Base-by-base conservation (phyloP, 2,329 filamentous ascomycete genomes). In the Fusarium denticulatum region DNA sequence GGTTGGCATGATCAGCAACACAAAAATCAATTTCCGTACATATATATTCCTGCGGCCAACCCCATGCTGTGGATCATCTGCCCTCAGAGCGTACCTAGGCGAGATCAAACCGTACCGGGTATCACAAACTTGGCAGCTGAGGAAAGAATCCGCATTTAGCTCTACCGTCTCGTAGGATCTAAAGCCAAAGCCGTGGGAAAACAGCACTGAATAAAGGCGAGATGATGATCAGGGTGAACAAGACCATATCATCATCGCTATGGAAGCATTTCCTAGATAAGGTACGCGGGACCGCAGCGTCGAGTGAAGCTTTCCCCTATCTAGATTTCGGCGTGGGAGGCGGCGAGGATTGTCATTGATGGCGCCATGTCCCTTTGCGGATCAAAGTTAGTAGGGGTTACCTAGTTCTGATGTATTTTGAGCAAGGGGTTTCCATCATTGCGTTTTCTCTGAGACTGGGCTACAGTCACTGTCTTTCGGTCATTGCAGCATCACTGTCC, bases 61-160 rank as follows among this genome's bases (percentile, higher is more conserved):
- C 50, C 59, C 50, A 52, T 58, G 59, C 64, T 69, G 50, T 32
- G 68, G 65, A 64, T 59, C 67, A 53, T 52, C 40, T 57, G 30
- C 45, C 42, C 50, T 26, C 18, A 57, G 39, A 62, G 42, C 28
- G 28, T n/a, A 49, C 46, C 40, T 28, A 40, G 55, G 59, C n/a
- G 52, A 70, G 28, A 59, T 59, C 45, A 52, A 47, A 45, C 40
- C 37, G 28, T 53, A 56, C 42, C n/a, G 37, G 45, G 40, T 60
- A 55, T 66, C 28, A 47, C 46, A 40, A 57, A 36, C 46, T 39
- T 62, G 52, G 37, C 67, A 58, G 40, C 49, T 71, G 37, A 26
- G 24, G 20, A 30, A 50, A 45, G 47, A 62, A 42, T 39, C 30
- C 40, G 49, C 32, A 60, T 28, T 37, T 46, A 53, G 50, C 50